Evolutionary conservation across 768 basidiomycete genomes (phyloP).

Genomic region (Pleurotus sapidus): DNA sequence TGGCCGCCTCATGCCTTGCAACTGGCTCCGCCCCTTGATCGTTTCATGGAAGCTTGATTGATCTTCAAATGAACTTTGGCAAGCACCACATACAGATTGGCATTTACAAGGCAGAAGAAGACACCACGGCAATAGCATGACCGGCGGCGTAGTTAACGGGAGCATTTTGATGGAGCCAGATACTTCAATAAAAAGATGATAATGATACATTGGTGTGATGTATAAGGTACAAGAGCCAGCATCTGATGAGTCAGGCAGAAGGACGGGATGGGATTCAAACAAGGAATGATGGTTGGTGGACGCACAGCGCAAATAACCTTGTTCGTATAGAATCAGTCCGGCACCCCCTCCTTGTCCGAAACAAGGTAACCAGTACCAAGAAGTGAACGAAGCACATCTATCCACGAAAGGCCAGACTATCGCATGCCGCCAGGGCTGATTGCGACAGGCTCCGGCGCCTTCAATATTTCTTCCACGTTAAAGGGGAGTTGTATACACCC

Average conservation of each 20-base stretch:
- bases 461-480: slow-evolving; percentile 45
- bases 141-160: too few relatives aligned
- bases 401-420: too few relatives aligned
- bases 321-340: too few relatives aligned
- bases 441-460: slow-evolving; percentile 44
- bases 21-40: not conserved
- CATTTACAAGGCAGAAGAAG: too few relatives aligned
- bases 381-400: too few relatives aligned
- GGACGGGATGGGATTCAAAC: not conserved
- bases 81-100: too few relatives aligned
- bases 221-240: not conserved
- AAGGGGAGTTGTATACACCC: slow-evolving; percentile 37
- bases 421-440: slow-evolving; percentile 14
- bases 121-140: too few relatives aligned
- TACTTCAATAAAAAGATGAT: too few relatives aligned
- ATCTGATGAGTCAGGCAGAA: not conserved
- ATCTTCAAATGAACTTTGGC: not conserved
- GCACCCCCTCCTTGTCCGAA: too few relatives aligned
- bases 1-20: slow-evolving; percentile 3
- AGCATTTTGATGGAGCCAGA: too few relatives aligned
- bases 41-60: slow-evolving; percentile 2
- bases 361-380: not conserved
- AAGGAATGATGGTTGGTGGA: not conserved
- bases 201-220: too few relatives aligned
- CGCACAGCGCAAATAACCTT: not conserved